A percentile compares a stretch with the other conserved stretches of the same genome.
Conservation (phyloP, 108 stramenopile genomes). For the Stephanodiscus triporus region DNA sequence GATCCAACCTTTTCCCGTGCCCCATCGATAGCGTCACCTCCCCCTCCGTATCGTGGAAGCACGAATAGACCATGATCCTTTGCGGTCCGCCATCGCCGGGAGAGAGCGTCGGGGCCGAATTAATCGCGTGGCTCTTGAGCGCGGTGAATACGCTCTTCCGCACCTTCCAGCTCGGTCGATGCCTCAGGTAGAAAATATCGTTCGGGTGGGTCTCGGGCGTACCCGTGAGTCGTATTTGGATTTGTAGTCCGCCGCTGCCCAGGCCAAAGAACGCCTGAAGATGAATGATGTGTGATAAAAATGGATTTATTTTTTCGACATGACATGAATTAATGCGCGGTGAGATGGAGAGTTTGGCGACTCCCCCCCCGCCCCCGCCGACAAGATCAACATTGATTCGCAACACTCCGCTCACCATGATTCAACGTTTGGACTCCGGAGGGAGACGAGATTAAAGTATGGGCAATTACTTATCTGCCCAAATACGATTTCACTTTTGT, state of each 20-base stretch:
- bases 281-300: background rate
- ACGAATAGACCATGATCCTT: constrained; percentile 54
- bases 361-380: no score
- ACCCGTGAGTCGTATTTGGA: constrained; percentile 55
- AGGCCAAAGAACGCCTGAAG: constrained; percentile 58
- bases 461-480: no score
- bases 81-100: constrained; percentile 12
- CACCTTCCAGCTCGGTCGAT: constrained; percentile 81
- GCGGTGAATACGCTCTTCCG: constrained; percentile 86
- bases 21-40: constrained; percentile 82
- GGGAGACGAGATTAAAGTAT: no score
- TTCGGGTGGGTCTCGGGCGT: constrained; percentile 34
- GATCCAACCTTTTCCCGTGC: constrained; percentile 95
- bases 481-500: no score
- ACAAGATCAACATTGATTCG: no score
- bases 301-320: no score
- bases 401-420: no score
- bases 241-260: constrained; percentile 71
- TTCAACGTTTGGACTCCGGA: no score
- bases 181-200: constrained; percentile 65
- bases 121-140: constrained; percentile 48
- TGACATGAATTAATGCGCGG: no score
- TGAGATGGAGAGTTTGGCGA: no score
- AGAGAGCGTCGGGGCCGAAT: constrained; percentile 10
- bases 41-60: constrained; percentile 83